Evolutionary conservation across 2,329 filamentous ascomycete species (phyloP), one percentile per base, ranked within the genome.

Genomic region (Sporothrix pseudoabietina): DNA sequence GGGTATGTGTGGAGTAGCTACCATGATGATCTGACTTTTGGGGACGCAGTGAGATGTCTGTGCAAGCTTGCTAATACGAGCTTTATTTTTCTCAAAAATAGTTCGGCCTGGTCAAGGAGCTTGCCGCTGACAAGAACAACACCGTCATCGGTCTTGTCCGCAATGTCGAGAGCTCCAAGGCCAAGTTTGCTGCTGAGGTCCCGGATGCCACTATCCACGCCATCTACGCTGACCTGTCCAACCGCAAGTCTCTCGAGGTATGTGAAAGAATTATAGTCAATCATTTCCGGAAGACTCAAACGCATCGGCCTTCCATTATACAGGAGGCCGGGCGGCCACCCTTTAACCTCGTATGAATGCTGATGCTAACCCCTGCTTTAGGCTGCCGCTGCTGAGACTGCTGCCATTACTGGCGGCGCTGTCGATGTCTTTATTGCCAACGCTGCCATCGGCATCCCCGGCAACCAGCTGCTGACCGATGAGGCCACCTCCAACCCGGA

Each of bases 351-450:
- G 22, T 9, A 30, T 55, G 22, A 30, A 26, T 26, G 10, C 12
- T 55, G 12, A 5, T n/a, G 16, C 57, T 61, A 26, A 65, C 3
- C 6, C 22, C 4, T 41, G 16, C 4, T 10, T 7, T 4, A 79
- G 77, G 76, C 76, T 75, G 77, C 79, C 1, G 77, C 74, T 2
- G 75, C 77, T 22, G 75, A 77, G 12, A 75, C 78, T 4, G 74
- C 80, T 16, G 77, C 78, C n/a, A 80, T 82, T n/a, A 81, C 81
- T 0, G 79, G 80, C 3, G 81, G 82, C 14, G 77, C 79, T 68
- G 75, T 89, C 6, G 87, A 89, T 78, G 85, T 85, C 74, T 77
- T 89, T 6, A 85, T 89, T 39, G 83, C 83, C 70, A 89, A 89
- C 70, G 87, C 81, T 0, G 87, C 78, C 1, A 76, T 79, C 4